Conservation (phyloP, 2,329 filamentous ascomycete genomes). For the Epichloe baconii region DNA sequence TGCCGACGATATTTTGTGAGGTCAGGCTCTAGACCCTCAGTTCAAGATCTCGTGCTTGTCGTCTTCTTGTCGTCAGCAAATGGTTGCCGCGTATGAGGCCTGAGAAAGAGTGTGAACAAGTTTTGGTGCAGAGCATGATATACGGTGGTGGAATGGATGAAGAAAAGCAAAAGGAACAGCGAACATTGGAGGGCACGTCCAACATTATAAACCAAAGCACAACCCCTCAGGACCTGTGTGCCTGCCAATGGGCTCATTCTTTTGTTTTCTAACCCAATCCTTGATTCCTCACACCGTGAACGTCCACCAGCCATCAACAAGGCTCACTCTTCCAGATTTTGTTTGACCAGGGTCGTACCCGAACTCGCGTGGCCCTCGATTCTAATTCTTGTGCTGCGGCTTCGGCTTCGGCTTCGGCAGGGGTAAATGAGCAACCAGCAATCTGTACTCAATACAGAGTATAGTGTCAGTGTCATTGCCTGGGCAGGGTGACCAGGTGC, state of each 20-base stretch:
- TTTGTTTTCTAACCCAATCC: neutral
- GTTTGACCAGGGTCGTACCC: slow-evolving; percentile 6
- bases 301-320: neutral
- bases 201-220: slow-evolving; percentile 9
- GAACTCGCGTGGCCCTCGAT: slow-evolving; percentile 11
- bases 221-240: neutral
- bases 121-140: neutral
- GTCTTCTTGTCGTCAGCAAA: neutral
- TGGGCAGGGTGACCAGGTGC: neutral
- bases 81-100: neutral
- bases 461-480: neutral
- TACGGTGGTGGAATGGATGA: neutral
- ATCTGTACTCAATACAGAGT: neutral
- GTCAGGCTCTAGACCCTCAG: neutral
- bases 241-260: slow-evolving; percentile 2
- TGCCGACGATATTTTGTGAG: neutral
- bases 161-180: neutral
- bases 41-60: neutral
- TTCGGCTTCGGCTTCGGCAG: neutral
- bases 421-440: slow-evolving; percentile 1
- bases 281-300: neutral
- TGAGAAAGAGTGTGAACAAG: neutral
- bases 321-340: neutral
- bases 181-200: slow-evolving; percentile 8
- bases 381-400: slow-evolving; percentile 1